Percentiles rank a stretch among this genome's conserved stretches.
phyloP scores from a whole-genome alignment of 176 grass and related monocot genomes.

The Dendrocalamus sinicus region DNA sequence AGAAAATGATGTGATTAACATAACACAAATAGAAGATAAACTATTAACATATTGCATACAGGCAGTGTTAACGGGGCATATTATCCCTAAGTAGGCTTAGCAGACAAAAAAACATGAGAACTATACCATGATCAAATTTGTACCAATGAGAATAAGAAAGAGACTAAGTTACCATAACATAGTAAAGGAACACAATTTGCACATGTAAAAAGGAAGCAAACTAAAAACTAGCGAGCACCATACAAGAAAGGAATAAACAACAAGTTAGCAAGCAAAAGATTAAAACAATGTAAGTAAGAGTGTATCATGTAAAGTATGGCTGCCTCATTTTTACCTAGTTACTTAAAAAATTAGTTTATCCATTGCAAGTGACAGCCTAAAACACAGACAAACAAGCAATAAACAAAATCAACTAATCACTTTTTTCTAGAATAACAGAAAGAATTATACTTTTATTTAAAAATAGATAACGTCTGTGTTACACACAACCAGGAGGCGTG shows the following conservation, averaged over 20 bases:
- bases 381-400: not conserved
- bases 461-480: not conserved
- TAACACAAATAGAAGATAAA: slow-evolving; percentile 24
- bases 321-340: not conserved
- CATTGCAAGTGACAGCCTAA: not conserved
- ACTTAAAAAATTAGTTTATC: not conserved
- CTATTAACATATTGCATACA: not conserved
- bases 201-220: not conserved
- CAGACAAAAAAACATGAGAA: not conserved
- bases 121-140: not conserved
- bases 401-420: not conserved
- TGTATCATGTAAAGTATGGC: not conserved
- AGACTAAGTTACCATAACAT: not conserved
- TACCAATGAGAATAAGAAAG: not conserved
- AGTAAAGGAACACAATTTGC: not conserved
- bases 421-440: not conserved
- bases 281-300: not conserved
- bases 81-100: not conserved
- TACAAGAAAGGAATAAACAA: not conserved
- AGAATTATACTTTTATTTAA: not conserved
- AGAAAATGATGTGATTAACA: not conserved
- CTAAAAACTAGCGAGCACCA: not conserved
- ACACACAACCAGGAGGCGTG: not conserved
- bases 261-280: not conserved
- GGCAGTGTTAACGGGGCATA: slow-evolving; percentile 1